Percentiles rank a stretch among this genome's conserved stretches.
Conservation (phyloP, 176 grass and related monocot genomes). For the Poa annua region DNA sequence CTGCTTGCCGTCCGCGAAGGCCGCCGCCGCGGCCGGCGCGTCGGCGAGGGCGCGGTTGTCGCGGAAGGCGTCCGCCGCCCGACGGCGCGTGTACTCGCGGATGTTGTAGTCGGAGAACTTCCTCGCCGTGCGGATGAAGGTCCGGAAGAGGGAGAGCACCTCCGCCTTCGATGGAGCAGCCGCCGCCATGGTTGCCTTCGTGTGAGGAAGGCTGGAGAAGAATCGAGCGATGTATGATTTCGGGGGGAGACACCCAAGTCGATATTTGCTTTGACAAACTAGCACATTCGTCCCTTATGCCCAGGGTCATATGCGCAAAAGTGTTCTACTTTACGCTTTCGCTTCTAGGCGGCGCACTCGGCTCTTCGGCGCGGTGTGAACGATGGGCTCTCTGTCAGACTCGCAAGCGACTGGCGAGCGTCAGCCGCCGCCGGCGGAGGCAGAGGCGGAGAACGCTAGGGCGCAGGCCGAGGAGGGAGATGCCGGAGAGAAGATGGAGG, state of each 20-base stretch:
- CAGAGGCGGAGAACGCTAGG: conserved; percentile 1
- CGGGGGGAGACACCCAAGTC: not conserved
- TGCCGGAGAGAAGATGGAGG: conserved; percentile 65
- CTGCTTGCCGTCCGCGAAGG: conserved; percentile 63
- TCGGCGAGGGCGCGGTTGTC: conserved; percentile 64
- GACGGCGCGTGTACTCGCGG: conserved; percentile 68
- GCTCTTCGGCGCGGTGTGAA: not conserved
- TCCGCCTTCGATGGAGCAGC: conserved; percentile 53
- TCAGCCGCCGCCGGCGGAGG: not conserved
- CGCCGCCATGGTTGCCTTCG: conserved; percentile 42
- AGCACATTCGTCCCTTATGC: not conserved
- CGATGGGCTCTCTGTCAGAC: conserved; percentile 39
- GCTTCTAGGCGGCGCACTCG: not conserved
- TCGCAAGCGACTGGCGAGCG: conserved; percentile 26
- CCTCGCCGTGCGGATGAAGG: conserved; percentile 60
- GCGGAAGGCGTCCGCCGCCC: conserved; percentile 68
- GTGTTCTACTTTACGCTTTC: not conserved
- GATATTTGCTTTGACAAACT: not conserved
- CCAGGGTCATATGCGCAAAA: not conserved
- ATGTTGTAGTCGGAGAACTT: conserved; percentile 95
- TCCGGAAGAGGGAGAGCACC: conserved; percentile 69
- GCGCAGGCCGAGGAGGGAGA: conserved; percentile 41
- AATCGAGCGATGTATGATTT: not conserved
- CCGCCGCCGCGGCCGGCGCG: conserved; percentile 44
- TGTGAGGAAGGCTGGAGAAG: conserved; percentile 40